Conservation (phyloP, 2,329 filamentous ascomycete species). For the Penicillium sp. region DNA sequence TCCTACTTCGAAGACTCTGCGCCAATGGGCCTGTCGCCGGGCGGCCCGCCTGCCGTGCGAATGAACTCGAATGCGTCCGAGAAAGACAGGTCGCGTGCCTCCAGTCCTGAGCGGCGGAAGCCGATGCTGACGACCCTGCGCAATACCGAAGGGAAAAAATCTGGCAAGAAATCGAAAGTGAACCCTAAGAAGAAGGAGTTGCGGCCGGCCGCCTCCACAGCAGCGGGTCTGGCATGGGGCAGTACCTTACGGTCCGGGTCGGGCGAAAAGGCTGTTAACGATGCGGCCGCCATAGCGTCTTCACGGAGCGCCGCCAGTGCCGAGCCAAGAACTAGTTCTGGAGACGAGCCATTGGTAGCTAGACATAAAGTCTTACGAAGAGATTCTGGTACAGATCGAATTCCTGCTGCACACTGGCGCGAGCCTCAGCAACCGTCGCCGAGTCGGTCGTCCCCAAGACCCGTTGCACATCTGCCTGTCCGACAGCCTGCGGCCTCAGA, state of each 20-base stretch:
- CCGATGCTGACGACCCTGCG: conserved; percentile 59
- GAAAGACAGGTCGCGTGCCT: conserved; percentile 55
- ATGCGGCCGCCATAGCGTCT: conserved; percentile 32
- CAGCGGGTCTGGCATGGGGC: conserved; percentile 64
- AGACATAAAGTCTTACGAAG: conserved; percentile 1
- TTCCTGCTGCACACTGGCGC: conserved; percentile 24
- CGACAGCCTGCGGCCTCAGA: conserved; percentile 18
- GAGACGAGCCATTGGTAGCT: conserved; percentile 24
- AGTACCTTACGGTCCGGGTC: conserved; percentile 32
- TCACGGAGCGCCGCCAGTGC: conserved; percentile 27
- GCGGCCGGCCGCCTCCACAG: conserved; percentile 61
- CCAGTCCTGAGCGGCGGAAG: conserved; percentile 62
- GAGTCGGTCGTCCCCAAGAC: conserved; percentile 14
- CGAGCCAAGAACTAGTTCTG: conserved; percentile 21
- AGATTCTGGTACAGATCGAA: conserved; percentile 14
- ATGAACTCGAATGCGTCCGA: conserved; percentile 30
- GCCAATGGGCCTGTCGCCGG: conserved; percentile 10
- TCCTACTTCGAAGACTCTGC: conserved; percentile 12
- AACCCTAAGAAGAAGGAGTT: conserved; percentile 40
- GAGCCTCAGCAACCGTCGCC: conserved; percentile 20
- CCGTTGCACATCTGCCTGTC: conserved; percentile 6
- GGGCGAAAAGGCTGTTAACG: conserved; percentile 28
- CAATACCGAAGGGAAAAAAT: conserved; percentile 48
- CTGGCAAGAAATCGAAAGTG: conserved; percentile 45
- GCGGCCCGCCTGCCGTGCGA: conserved; percentile 22